A percentile compares a stretch with the other conserved stretches of the same genome.
These are phyloP conservation scores for Phytomonas francai DNA, from an alignment of 208 protist genomes.

Conservation along the genomic window DNA sequence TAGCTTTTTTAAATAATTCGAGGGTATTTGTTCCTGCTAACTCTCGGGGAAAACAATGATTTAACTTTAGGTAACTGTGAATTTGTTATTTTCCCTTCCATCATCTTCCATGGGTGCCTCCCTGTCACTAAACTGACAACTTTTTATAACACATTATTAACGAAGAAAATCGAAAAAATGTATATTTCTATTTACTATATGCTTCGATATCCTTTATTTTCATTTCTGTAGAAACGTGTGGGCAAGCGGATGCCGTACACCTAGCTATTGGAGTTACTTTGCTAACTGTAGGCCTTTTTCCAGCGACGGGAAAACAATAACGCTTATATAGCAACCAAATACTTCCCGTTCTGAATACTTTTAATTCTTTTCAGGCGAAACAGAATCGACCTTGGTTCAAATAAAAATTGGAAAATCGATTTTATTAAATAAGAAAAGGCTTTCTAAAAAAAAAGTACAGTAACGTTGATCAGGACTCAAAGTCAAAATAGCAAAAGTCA, in stretches of 20 bases:
- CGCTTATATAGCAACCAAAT: background rate
- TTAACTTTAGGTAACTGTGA: too few species aligned
- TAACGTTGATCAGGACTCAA: background rate
- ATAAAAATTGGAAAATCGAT: background rate
- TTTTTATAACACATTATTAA: background rate
- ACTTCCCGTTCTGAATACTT: background rate
- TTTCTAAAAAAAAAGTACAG: background rate
- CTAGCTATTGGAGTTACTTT: background rate
- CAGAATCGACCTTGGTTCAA: background rate
- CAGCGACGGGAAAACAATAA: background rate
- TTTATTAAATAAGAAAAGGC: background rate
- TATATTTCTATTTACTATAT: background rate
- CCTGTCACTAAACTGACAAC: background rate
- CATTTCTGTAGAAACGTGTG: background rate
- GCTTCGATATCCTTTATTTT: conserved; percentile 1
- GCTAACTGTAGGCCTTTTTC: background rate
- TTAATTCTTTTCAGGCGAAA: background rate
- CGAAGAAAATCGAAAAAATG: background rate
- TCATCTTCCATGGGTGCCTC: too few species aligned
- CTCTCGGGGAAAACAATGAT: too few species aligned
- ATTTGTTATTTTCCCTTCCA: too few species aligned
- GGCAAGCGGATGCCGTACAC: background rate
- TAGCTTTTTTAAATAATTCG: too few species aligned
- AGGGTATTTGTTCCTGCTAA: too few species aligned
- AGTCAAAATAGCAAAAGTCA: background rate